Evolutionary conservation across 805 yeast species (phyloP), one percentile per base, ranked within the genome.

Genomic region (Teunomyces tritomae): DNA sequence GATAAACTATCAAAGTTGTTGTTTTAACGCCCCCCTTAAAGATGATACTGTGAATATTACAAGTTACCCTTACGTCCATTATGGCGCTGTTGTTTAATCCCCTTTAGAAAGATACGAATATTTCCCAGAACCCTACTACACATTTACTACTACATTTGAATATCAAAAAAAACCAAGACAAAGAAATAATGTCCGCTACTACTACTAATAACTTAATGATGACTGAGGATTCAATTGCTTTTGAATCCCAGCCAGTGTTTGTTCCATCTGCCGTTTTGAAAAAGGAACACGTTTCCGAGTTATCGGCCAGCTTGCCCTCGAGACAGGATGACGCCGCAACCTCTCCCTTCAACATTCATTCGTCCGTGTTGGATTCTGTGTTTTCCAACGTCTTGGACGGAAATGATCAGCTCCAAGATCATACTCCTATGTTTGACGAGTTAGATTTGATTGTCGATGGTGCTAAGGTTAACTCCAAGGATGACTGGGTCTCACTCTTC

Each of bases 401-500:
- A 44, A 48, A 54, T 49, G 61, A 57, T 49, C 61, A 59, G 39
- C 52, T 62, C 46, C 63, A 60, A 47, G 79, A 76, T 54, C 61
- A 65, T 44, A 72, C 83, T 57, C 84, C 87, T 48, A 78, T 83
- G 79, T 84, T 84, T 56, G 85, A 81, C 57, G 81, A 81, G 47
- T 58, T 65, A 50, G 79, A 72, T 52, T 70, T 70, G 46, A 65
- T 70, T 45, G 60, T 71, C 27, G 76, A 71, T 48, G 74, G 74
- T 45, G 57, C 62, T 42, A 64, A 65, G 55, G 70, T 62, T 46
- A 66, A 67, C 62, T 56, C 63, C 45, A 71, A 69, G 49, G 74
- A 78, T 32, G 77, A 77, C 55, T 84, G 89, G 89, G 80, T 77
- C 39, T 79, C 89, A 10, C 71, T 85, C 49, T 84, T 85, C 60